A percentile compares a stretch with the other conserved stretches of the same genome.
phyloP scores from a whole-genome alignment of 805 yeast genomes.

The Candida ascalaphidarum region DNA sequence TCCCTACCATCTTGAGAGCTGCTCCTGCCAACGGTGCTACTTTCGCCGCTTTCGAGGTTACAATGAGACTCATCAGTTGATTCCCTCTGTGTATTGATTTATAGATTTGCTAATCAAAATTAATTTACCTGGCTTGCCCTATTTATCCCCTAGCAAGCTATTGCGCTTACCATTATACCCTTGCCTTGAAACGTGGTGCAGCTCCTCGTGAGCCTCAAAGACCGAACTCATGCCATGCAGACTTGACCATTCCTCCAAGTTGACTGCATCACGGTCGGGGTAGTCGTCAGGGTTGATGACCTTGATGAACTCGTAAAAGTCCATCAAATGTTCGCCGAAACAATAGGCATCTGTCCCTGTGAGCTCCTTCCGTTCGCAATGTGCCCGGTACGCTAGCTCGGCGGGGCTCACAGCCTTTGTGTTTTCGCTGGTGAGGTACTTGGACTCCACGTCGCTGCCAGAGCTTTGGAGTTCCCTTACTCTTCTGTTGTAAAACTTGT shows the following conservation, averaged over 20 bases:
- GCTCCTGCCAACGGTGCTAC: constrained; percentile 99
- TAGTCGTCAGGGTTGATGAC: constrained; percentile 28
- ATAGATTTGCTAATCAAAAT: not conserved
- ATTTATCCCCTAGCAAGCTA: not conserved
- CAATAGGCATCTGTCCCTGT: constrained; percentile 31
- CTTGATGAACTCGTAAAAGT: constrained; percentile 32
- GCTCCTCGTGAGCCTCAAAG: constrained; percentile 2
- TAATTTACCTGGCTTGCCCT: too few relatives aligned
- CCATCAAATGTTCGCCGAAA: constrained; percentile 32
- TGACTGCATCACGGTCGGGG: constrained; percentile 11
- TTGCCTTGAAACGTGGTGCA: constrained; percentile 1
- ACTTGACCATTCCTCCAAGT: too few relatives aligned
- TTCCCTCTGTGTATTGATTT: not conserved
- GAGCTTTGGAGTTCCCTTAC: constrained; percentile 6
- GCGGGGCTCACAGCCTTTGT: too few relatives aligned
- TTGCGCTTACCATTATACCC: not conserved
- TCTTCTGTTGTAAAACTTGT: constrained; percentile 27
- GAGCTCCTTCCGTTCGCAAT: constrained; percentile 20
- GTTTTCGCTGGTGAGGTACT: not conserved
- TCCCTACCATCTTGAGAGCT: constrained; percentile 90
- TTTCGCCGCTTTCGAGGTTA: constrained; percentile 84
- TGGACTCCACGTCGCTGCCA: not conserved
- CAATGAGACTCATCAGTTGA: constrained; percentile 57
- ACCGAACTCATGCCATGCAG: constrained; percentile 3
- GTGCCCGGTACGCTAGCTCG: not conserved